Evolutionary conservation across 495 filamentous ascomycete species (phyloP), one percentile per base, ranked within the genome.

Genomic region (Amorphotheca resinae): DNA sequence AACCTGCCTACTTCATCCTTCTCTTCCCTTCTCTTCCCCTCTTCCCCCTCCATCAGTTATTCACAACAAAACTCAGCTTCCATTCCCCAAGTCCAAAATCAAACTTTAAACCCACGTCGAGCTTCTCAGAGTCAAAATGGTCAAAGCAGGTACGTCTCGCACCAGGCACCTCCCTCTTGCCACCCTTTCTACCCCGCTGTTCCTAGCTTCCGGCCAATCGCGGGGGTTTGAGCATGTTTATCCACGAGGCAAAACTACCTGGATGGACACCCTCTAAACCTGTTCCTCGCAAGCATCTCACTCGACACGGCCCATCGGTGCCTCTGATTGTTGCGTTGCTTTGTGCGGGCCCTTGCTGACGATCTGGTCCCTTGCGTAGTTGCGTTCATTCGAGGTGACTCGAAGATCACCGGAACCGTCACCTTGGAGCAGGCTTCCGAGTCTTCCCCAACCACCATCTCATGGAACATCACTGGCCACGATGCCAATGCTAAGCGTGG

Each of bases 331-430:
- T 33, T 18, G 16, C 20, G 14, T 14, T 22, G 6, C n/a, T 17
- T 20, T 32, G 9, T 33, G 16, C 17, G 15, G 15, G 38, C 30
- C 37, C 22, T 42, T 41, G 30, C 38, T 46, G 33, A 40, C 18
- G 22, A 21, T 22, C 2, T 40, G 23, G 7, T 20, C 23, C 26
- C 12, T 40, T 9, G 7, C 1, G 15, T 57, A 98, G 91, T 98
- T 65, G 85, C 84, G 67, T 83, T 93, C 63, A 66, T 98, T 69
- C 89, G 91, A 66, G 91, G 91, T 72, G 93, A 95, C 74, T 85
- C 88, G 61, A 89, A 82, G 69, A 71, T 98, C 68, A 63, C 73
- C 51, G 91, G 91, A 58, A 89, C 82, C 61, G 82, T 98, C 59
- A 87, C 79, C 71, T 95, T 98, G 65, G 85, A 93, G 70, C 91